Evolutionary conservation across 2,329 filamentous ascomycete genomes (phyloP).

Genomic region (Akanthomyces muscarius): DNA sequence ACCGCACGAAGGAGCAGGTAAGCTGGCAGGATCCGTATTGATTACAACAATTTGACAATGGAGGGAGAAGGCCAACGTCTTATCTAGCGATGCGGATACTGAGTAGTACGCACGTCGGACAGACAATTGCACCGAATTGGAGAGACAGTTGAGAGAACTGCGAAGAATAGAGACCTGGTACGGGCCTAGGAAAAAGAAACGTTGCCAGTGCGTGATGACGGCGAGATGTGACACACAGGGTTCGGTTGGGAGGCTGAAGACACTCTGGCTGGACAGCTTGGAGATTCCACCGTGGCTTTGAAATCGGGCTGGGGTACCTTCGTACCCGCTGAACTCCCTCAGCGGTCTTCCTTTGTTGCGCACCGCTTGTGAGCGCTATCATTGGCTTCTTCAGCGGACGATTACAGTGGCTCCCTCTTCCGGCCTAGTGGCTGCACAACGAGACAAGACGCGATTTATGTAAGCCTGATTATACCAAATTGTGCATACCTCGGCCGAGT

Average conservation of each 20-base stretch:
- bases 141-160: neutral
- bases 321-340: neutral
- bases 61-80: neutral
- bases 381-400: neutral
- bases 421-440: constrained; percentile 7
- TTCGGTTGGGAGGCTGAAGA: neutral
- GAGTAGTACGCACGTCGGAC: neutral
- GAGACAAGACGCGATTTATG: constrained; percentile 7
- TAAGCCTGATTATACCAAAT: constrained; percentile 4
- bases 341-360: neutral
- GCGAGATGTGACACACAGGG: neutral
- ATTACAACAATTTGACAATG: neutral
- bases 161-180: neutral
- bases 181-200: neutral
- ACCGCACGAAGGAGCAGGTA: neutral
- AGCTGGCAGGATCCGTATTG: neutral
- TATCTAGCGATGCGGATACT: neutral
- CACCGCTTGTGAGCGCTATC: neutral
- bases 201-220: neutral
- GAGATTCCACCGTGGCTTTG: constrained; percentile 20
- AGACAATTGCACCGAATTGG: neutral
- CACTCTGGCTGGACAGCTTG: constrained; percentile 10
- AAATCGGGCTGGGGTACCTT: constrained; percentile 5
- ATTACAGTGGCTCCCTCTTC: constrained; percentile 1
- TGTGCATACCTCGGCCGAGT: constrained; percentile 11